Conservation (phyloP, 352 stramenopile species). For the Pythium apleroticum region DNA sequence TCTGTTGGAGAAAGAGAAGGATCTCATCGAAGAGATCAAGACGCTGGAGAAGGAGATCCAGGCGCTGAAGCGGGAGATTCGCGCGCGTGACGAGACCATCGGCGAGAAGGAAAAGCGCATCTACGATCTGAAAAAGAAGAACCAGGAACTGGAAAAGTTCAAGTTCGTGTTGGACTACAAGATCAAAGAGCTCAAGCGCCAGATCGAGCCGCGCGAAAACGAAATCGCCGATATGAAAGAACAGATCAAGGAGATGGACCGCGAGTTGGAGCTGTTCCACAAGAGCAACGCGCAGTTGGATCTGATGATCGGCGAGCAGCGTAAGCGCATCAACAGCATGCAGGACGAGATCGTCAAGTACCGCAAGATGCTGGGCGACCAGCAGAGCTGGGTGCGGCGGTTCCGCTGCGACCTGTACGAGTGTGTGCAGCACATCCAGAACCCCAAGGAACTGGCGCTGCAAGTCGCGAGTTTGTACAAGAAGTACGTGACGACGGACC, state of each 20-base stretch:
- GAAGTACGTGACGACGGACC: constrained; percentile 58
- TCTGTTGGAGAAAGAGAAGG: constrained; percentile 87
- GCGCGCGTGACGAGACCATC: constrained; percentile 47
- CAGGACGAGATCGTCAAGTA: constrained; percentile 74
- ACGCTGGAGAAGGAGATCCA: constrained; percentile 91
- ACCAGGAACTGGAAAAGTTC: constrained; percentile 96
- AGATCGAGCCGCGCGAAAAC: constrained; percentile 93
- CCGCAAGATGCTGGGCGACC: constrained; percentile 55
- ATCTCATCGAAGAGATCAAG: constrained; percentile 85
- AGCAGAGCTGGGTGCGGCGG: constrained; percentile 61
- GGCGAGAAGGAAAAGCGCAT: constrained; percentile 85
- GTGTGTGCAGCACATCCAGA: constrained; percentile 73
- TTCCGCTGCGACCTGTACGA: constrained; percentile 89
- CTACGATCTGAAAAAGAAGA: constrained; percentile 95
- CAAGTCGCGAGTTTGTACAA: constrained; percentile 75
- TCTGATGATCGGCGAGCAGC: constrained; percentile 92
- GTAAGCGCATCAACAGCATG: constrained; percentile 82
- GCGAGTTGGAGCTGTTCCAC: constrained; percentile 94
- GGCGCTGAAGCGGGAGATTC: constrained; percentile 94
- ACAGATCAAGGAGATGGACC: constrained; percentile 96
- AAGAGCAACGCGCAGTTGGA: constrained; percentile 93
- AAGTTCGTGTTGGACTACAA: constrained; percentile 95
- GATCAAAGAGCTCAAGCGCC: constrained; percentile 88
- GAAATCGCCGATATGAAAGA: constrained; percentile 93
- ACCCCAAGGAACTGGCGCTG: constrained; percentile 72